phyloP scores from a whole-genome alignment of 179 eudicot species.

The Actinidia arguta region DNA sequence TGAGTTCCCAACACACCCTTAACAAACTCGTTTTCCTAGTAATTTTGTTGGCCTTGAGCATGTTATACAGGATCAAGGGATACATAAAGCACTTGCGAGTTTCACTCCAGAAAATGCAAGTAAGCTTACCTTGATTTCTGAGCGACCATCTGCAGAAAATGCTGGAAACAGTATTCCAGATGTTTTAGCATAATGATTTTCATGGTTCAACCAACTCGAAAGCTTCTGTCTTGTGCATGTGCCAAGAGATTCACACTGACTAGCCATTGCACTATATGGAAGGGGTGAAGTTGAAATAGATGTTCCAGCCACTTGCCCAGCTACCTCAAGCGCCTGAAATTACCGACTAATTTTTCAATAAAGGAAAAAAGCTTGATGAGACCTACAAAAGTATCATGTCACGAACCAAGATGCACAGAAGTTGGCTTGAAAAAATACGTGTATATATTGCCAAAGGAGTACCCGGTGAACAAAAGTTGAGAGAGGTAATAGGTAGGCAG shows the following conservation, averaged over 20 bases:
- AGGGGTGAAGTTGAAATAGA: slow-evolving; percentile 85
- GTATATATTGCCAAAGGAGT: neutral
- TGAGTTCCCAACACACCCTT: no score
- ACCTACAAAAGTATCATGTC: slow-evolving; percentile 11
- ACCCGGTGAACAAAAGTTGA: neutral
- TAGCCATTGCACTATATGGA: slow-evolving; percentile 81
- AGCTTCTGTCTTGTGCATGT: slow-evolving; percentile 81
- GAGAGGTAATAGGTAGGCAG: neutral
- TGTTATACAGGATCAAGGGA: no score
- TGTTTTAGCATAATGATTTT: slow-evolving; percentile 35
- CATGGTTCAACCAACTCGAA: slow-evolving; percentile 76
- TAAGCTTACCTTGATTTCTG: slow-evolving; percentile 51
- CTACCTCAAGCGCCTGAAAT: slow-evolving; percentile 90
- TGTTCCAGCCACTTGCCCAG: slow-evolving; percentile 96
- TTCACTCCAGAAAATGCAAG: neutral
- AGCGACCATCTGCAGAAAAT: slow-evolving; percentile 34
- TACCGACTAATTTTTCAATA: neutral
- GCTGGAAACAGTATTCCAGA: slow-evolving; percentile 23
- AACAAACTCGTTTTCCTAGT: no score
- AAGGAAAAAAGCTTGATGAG: neutral
- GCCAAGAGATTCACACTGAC: slow-evolving; percentile 92
- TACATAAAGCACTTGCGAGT: neutral
- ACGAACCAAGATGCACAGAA: neutral
- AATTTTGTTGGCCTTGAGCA: no score
- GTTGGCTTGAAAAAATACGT: neutral